These are phyloP conservation scores for Diaporthe caulivora DNA, from an alignment of 2,329 filamentous ascomycete genomes.

Conservation along the genomic window DNA sequence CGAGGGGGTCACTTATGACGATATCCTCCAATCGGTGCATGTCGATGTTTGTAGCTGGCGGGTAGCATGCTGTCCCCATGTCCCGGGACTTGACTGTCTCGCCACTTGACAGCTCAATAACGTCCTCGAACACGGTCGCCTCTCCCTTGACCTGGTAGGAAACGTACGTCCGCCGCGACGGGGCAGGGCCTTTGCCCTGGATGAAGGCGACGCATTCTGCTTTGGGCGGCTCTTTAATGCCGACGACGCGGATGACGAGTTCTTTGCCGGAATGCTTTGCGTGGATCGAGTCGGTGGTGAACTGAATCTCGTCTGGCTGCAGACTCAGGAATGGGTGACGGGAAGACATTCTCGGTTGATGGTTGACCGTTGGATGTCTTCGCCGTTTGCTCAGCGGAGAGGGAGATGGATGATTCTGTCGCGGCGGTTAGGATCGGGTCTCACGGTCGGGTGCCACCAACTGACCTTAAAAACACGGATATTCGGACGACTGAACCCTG, in stretches of 20 bases:
- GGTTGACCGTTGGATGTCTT: neutral
- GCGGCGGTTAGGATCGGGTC: neutral
- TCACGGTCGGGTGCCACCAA: neutral
- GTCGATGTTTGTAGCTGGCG: constrained; percentile 34
- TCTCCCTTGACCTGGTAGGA: constrained; percentile 34
- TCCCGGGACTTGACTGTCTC: constrained; percentile 6
- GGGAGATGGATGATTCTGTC: neutral
- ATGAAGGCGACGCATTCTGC: constrained; percentile 25
- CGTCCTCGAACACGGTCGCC: constrained; percentile 32
- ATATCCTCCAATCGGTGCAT: constrained; percentile 60
- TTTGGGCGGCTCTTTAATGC: constrained; percentile 33
- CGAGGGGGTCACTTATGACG: constrained; percentile 65
- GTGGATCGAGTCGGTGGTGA: constrained; percentile 28
- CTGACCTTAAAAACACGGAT: neutral
- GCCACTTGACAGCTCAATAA: constrained; percentile 24
- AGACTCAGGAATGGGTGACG: constrained; percentile 32
- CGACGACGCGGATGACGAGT: constrained; percentile 25
- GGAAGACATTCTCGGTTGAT: neutral
- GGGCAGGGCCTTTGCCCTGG: constrained; percentile 24
- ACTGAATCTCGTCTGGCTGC: constrained; percentile 33
- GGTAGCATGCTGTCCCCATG: constrained; percentile 28
- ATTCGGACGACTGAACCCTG: neutral
- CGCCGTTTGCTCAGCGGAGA: neutral
- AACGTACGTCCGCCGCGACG: constrained; percentile 31
- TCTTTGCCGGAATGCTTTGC: constrained; percentile 21